Evolutionary conservation across 2,329 filamentous ascomycete genomes (phyloP), one percentile per base, ranked within the genome.

Genomic region (Tolypocladium nubicola): DNA sequence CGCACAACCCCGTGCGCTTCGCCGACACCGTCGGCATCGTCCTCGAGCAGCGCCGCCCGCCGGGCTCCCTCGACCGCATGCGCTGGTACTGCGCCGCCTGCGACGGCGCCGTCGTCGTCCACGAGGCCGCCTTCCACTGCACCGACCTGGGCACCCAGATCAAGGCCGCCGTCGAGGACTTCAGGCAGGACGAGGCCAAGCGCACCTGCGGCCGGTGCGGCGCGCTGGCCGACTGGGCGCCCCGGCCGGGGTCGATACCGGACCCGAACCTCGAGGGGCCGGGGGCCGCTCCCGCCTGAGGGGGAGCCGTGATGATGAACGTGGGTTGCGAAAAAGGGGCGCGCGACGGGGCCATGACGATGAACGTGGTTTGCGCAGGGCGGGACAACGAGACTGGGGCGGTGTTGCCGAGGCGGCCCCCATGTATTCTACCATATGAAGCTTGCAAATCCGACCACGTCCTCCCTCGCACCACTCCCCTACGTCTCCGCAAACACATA

Each of bases 1-100:
- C 93, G 33, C 93, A 97, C 75, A 97, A 96, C 72, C 93, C 94
- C 0, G 90, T 97, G 39, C 85, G 93, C 58, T 97, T 97, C 74
- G 88, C 88, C 67, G 79, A 96, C 74, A 97, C 93, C 0, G 90
- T 97, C n/a, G 93, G 93, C 38, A 79, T 97, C 54, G 93, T 97
- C 39, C 78, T 97, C 58, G 93, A 97, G 78, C 90, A 96, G 78
- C 83, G 83, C 45, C 79, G 94, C 13, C 89, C 89, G 0, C 75
- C 79, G 43, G 83, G 73, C 5, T 85, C 83, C 35, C 62, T 92
- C 58, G 93, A 97, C 77, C 80, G 81, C 57, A 81, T 97, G 82
- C 79, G 90, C 61, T 97, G 92, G 93, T 97, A 97, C 75, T 97
- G 94, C 74, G 74, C 74, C 54, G 62, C 79, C 64, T 96, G 91